A percentile compares a stretch with the other conserved stretches of the same genome.
These are phyloP conservation scores for Rhynchosporium agropyri DNA, from an alignment of 2,329 filamentous ascomycete species.

Conservation along the genomic window DNA sequence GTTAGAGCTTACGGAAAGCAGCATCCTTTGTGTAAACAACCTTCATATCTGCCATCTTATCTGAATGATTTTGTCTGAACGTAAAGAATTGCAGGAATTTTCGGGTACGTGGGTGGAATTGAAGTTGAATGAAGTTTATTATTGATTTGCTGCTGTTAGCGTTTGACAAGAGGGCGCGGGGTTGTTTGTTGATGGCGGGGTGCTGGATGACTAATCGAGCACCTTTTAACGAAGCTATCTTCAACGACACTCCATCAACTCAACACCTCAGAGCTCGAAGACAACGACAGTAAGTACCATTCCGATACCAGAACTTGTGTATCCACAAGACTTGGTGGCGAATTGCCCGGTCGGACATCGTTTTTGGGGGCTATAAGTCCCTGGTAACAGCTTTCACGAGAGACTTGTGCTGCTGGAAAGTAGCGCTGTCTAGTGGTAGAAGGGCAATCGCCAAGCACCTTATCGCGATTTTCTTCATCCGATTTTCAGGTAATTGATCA, in stretches of 20 bases:
- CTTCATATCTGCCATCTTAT: constrained; percentile 42
- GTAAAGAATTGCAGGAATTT: not conserved
- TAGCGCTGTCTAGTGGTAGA: constrained; percentile 2
- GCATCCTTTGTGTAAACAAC: constrained; percentile 42
- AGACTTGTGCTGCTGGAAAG: constrained; percentile 4
- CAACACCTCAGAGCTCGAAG: constrained; percentile 27
- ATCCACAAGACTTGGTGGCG: constrained; percentile 16
- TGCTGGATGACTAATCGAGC: constrained; percentile 5
- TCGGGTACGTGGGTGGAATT: not conserved
- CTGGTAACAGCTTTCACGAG: not conserved
- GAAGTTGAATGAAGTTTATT: too few relatives aligned
- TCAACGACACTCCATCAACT: constrained; percentile 40
- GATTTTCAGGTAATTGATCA: not conserved
- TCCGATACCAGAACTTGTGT: not conserved
- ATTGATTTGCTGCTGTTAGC: not conserved
- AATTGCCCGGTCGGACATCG: constrained; percentile 37
- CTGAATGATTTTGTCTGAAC: not conserved
- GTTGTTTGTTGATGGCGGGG: constrained; percentile 21
- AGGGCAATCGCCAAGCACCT: not conserved
- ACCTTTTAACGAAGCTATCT: constrained; percentile 25
- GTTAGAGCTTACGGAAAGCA: constrained; percentile 39
- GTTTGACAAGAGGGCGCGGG: constrained; percentile 9
- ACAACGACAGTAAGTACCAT: constrained; percentile 23
- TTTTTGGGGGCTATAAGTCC: not conserved
- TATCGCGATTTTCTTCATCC: not conserved